Evolutionary conservation across 257 asterid species (phyloP), one percentile per base, ranked within the genome.

Genomic region (Solanum tacnaense): DNA sequence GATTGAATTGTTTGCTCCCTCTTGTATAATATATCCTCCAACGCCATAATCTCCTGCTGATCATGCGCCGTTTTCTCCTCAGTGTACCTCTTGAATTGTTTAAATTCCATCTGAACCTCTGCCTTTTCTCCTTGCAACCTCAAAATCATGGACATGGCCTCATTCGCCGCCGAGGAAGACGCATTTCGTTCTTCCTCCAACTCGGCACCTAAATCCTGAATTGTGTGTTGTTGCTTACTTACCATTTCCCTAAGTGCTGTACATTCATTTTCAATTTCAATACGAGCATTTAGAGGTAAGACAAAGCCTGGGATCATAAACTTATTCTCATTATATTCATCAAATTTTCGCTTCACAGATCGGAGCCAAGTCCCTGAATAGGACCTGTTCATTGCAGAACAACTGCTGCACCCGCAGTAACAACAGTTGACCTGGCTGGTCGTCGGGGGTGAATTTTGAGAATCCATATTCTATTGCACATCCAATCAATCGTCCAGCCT

Each of bases 101-200:
- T 92, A 8, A 94, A 91, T 90, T 97, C 99, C 99, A 97, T 96
- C 92, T 97, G 98, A 90, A 94, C 83, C 96, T 95, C 99, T n/a
- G 99, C 98, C 88, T 97, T 97, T 86, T 95, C 99, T 79, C 98
- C 92, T 93, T 97, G 99, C 92, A 97, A 87, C 93, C 98, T 93
- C 91, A 96, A 92, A 86, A 97, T 97, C 99, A 97, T 97, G 7
- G 99, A 95, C 98, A 97, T 94, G 15, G 99, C 98, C 92, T 97
- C 99, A 70, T 92, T 95, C 60, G 99, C 99, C 84, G 99, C 99
- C 15, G 99, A 95, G 9, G 99, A 92, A 36, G 99, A 89, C 1
- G 99, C 99, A 67, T 94, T 96, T 92, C 99, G 93, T 93, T 97
- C 99, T 91, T 95, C 99, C 88, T 97, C 99, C 92, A 97, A 90